These are phyloP conservation scores for Wakefieldia striispora DNA, from an alignment of 768 basidiomycete species.

Conservation along the genomic window DNA sequence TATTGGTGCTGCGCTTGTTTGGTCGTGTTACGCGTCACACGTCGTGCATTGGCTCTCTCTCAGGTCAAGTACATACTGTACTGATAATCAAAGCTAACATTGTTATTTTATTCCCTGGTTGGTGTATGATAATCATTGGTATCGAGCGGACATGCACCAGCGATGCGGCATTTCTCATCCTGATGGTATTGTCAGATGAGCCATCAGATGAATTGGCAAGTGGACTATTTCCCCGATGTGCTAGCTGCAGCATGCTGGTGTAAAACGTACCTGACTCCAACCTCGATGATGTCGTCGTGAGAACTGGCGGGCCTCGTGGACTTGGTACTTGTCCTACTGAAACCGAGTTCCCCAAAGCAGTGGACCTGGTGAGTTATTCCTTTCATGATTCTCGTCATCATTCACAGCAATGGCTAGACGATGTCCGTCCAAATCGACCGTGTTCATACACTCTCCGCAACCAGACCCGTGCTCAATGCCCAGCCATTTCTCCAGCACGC, in stretches of 20 bases:
- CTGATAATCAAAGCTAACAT: too few species aligned
- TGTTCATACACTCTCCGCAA: constrained; percentile 19
- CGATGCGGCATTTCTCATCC: neutral
- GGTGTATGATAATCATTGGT: neutral
- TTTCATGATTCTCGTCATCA: neutral
- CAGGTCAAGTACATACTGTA: too few species aligned
- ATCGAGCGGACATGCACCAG: neutral
- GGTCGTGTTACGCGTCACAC: constrained; percentile 7
- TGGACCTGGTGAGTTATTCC: constrained; percentile 1
- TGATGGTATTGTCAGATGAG: neutral
- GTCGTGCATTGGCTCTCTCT: too few species aligned
- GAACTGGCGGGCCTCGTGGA: constrained; percentile 19
- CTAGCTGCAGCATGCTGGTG: too few species aligned
- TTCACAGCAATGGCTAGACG: constrained; percentile 2
- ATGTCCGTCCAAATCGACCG: constrained; percentile 32
- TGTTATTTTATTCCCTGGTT: neutral
- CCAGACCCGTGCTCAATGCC: constrained; percentile 5
- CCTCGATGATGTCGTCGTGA: constrained; percentile 5
- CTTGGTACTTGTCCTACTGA: constrained; percentile 14
- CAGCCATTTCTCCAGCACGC: constrained; percentile 13
- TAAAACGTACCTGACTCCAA: too few species aligned
- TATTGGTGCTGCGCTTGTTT: constrained; percentile 24
- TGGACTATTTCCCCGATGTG: too few species aligned
- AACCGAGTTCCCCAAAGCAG: constrained; percentile 13
- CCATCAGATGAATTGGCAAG: neutral